A percentile compares a stretch with the other conserved stretches of the same genome.
phyloP scores from a whole-genome alignment of 163 green algal species.

The Smithsoniella earleae region DNA sequence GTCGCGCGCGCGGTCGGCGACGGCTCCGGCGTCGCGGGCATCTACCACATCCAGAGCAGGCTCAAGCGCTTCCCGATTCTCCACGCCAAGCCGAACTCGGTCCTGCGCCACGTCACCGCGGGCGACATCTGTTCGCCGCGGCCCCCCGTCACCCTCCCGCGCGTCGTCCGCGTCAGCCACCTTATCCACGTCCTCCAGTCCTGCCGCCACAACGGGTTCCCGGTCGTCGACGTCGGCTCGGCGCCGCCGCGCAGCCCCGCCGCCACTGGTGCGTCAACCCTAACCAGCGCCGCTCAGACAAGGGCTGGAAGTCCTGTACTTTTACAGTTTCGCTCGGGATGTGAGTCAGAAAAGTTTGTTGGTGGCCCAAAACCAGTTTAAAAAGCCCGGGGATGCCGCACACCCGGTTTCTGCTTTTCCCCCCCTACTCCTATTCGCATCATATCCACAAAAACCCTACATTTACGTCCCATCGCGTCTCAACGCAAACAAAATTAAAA shows the following conservation, averaged over 20 bases:
- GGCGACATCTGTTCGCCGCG: conserved; percentile 43
- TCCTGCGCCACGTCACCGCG: conserved; percentile 59
- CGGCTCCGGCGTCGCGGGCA: conserved; percentile 51
- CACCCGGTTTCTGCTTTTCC: too few relatives aligned
- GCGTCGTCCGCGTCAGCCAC: conserved; percentile 54
- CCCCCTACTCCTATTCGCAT: too few relatives aligned
- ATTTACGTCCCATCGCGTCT: too few relatives aligned
- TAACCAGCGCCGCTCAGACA: conserved; percentile 33
- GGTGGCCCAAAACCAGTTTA: not conserved
- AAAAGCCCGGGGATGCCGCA: too few relatives aligned
- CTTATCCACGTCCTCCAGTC: conserved; percentile 46
- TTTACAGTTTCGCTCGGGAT: too few relatives aligned
- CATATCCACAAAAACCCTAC: too few relatives aligned
- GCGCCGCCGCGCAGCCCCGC: too few relatives aligned
- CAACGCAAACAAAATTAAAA: too few relatives aligned
- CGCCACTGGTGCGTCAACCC: too few relatives aligned
- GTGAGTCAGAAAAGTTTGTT: not conserved
- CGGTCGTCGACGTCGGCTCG: conserved; percentile 43
- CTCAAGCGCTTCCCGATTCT: conserved; percentile 61
- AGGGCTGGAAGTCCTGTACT: not conserved
- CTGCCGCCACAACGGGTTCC: conserved; percentile 64
- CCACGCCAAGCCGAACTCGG: conserved; percentile 43
- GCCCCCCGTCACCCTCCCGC: conserved; percentile 47
- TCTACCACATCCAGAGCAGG: conserved; percentile 66
- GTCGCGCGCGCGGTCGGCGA: conserved; percentile 66